Conservation (phyloP, 2,329 filamentous ascomycete species). For the Mariannaea elegans region DNA sequence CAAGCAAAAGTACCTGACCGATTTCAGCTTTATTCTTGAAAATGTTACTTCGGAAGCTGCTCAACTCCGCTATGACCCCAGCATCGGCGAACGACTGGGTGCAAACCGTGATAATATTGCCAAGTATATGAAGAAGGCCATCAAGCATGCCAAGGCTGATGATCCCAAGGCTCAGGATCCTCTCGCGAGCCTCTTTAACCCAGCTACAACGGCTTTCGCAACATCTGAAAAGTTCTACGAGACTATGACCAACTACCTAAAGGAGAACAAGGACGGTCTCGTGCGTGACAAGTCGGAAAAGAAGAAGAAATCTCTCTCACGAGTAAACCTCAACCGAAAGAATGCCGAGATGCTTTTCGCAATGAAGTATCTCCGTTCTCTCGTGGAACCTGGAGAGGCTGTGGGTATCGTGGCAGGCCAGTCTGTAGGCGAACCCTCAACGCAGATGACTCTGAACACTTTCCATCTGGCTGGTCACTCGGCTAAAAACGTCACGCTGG, state of each 20-base stretch:
- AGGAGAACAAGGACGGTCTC: conserved; percentile 74
- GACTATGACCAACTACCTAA: conserved; percentile 78
- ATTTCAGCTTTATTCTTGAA: conserved; percentile 89
- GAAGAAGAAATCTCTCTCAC: conserved; percentile 35
- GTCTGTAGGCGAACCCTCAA: conserved; percentile 95
- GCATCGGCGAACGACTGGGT: conserved; percentile 56
- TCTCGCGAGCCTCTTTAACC: conserved; percentile 75
- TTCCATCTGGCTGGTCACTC: conserved; percentile 99
- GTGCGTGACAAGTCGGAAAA: conserved; percentile 57
- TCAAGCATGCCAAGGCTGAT: conserved; percentile 73
- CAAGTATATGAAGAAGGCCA: conserved; percentile 82
- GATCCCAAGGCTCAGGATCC: conserved; percentile 75
- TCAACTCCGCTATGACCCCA: conserved; percentile 73
- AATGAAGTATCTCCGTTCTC: conserved; percentile 90
- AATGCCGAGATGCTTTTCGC: conserved; percentile 86
- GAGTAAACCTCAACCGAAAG: conserved; percentile 67
- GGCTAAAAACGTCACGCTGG: conserved; percentile 97
- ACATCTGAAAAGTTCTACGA: conserved; percentile 88
- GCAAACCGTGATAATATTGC: conserved; percentile 68
- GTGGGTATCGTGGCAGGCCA: conserved; percentile 97
- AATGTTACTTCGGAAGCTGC: conserved; percentile 85
- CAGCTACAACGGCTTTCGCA: conserved; percentile 81
- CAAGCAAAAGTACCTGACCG: conserved; percentile 89
- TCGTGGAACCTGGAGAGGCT: conserved; percentile 94
- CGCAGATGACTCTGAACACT: conserved; percentile 99